Evolutionary conservation across 2,329 filamentous ascomycete genomes (phyloP).

Genomic region (Lasiodiplodia theobromae): DNA sequence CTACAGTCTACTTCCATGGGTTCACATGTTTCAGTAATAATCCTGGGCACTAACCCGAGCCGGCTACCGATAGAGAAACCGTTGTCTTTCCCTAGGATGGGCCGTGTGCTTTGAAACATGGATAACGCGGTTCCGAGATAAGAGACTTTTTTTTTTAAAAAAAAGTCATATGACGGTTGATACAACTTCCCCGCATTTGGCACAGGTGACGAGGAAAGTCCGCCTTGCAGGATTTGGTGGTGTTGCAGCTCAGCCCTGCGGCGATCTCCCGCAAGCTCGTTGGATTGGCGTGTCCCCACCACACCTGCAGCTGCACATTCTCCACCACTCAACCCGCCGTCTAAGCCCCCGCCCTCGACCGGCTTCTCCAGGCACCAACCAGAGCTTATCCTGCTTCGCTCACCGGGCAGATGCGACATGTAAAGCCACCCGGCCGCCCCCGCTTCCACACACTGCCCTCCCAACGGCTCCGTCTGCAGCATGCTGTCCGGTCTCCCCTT

Average conservation of each 20-base stretch:
- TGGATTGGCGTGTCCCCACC: slow-evolving; percentile 4
- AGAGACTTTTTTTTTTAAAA: not conserved
- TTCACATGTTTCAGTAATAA: not conserved
- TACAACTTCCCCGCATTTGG: not conserved
- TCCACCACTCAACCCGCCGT: slow-evolving; percentile 1
- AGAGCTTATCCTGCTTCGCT: not conserved
- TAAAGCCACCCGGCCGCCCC: slow-evolving; percentile 24
- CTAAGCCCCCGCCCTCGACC: slow-evolving; percentile 17
- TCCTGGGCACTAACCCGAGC: not conserved
- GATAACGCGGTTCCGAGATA: not conserved
- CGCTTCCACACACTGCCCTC: slow-evolving; percentile 1
- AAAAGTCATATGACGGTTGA: not conserved
- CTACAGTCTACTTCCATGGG: not conserved
- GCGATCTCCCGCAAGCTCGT: slow-evolving; percentile 18
- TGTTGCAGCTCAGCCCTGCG: slow-evolving; percentile 4
- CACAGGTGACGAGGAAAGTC: not conserved
- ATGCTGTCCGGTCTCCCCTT: slow-evolving; percentile 27
- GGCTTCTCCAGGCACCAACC: slow-evolving; percentile 16
- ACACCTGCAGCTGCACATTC: slow-evolving; percentile 1
- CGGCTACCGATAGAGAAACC: not conserved
- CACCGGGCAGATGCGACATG: slow-evolving; percentile 22
- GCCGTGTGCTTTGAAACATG: not conserved
- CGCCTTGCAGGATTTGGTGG: slow-evolving; percentile 1
- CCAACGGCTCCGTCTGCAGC: slow-evolving; percentile 4
- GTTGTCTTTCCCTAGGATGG: not conserved